Conservation (phyloP, 2,329 filamentous ascomycete genomes). For the Falciphora oryzae region DNA sequence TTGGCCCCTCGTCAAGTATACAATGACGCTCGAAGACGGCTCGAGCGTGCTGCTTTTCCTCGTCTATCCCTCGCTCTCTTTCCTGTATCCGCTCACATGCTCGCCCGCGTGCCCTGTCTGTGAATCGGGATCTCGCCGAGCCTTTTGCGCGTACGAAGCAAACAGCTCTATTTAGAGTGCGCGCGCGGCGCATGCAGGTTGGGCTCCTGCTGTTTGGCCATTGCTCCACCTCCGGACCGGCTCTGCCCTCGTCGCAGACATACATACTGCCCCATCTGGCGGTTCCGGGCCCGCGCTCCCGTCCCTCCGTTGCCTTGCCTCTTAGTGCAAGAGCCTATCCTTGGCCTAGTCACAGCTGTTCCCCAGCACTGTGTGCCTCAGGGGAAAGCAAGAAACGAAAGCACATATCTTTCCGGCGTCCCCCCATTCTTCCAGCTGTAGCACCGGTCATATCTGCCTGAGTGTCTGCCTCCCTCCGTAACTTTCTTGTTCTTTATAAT, state of each 20-base stretch:
- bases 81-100: neutral
- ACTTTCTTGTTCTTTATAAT: conserved; percentile 13
- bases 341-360: conserved; percentile 3
- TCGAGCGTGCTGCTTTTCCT: neutral
- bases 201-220: neutral
- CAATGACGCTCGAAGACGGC: neutral
- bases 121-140: neutral
- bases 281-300: neutral
- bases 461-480: conserved; percentile 5
- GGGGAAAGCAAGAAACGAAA: neutral
- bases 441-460: neutral
- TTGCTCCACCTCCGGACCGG: neutral
- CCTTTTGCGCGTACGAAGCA: neutral
- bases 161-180: neutral
- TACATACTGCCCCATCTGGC: neutral
- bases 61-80: neutral
- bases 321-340: neutral
- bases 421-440: neutral
- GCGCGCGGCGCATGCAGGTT: neutral
- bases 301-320: neutral
- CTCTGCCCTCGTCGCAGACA: neutral
- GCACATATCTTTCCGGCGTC: neutral
- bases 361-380: neutral
- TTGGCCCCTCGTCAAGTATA: neutral
- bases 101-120: neutral